phyloP scores from a whole-genome alignment of 73 alveolate species.

The Tetrahymena thermophila region DNA sequence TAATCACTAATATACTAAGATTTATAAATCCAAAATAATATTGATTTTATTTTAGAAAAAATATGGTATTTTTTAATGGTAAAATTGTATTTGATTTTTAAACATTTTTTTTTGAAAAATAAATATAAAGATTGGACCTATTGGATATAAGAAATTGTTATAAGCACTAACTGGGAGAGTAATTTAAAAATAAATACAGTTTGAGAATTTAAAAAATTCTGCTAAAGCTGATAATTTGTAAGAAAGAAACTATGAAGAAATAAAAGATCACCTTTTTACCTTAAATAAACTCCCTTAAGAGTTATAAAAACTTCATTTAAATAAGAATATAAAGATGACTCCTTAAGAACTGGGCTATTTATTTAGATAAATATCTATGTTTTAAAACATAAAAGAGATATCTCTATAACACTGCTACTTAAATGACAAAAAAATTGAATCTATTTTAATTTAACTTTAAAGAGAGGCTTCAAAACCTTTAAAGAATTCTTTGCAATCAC shows the following conservation, averaged over 20 bases:
- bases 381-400: not conserved
- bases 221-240: not conserved
- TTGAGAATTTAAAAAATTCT: not conserved
- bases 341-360: not conserved
- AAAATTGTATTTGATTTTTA: too few species aligned
- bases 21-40: too few species aligned
- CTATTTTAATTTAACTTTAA: not conserved
- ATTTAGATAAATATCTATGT: not conserved
- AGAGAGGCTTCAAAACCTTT: not conserved
- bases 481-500: not conserved
- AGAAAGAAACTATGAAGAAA: not conserved
- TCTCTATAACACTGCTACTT: not conserved
- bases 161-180: not conserved
- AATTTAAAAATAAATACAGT: not conserved
- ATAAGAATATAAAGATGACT: not conserved
- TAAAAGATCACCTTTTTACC: not conserved
- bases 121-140: not conserved
- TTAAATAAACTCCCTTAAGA: not conserved
- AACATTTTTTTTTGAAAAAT: not conserved
- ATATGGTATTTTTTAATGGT: too few species aligned
- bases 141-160: not conserved
- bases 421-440: not conserved
- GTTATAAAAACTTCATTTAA: not conserved
- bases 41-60: too few species aligned
- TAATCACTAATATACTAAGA: too few species aligned